Conservation (phyloP, 2,329 filamentous ascomycete species). For the Diplodia corticola region DNA sequence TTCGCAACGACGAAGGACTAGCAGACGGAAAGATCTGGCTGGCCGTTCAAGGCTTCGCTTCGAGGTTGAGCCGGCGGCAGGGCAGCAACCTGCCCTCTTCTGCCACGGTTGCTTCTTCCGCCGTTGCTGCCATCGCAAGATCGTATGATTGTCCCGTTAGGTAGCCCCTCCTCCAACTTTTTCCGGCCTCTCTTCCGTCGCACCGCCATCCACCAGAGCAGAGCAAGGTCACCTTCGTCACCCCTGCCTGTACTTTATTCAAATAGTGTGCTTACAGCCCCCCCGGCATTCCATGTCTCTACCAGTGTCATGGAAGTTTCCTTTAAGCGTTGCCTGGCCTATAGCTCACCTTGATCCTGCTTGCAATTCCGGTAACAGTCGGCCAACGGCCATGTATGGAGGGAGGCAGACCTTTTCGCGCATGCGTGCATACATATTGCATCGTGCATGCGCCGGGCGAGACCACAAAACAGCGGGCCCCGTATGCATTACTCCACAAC, state of each 20-base stretch:
- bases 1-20: background rate
- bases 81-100: background rate
- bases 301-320: background rate
- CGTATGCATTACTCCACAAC: background rate
- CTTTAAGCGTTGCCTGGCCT: background rate
- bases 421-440: background rate
- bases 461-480: background rate
- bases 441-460: background rate
- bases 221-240: background rate
- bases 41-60: background rate
- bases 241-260: background rate
- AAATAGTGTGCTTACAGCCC: background rate
- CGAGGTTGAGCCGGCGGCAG: conserved; percentile 2
- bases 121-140: background rate
- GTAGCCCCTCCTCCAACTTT: background rate
- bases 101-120: background rate
- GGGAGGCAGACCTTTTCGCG: background rate
- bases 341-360: background rate
- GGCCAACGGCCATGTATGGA: background rate
- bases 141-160: conserved; percentile 10
- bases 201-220: background rate
- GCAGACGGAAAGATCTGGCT: background rate
- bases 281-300: background rate
- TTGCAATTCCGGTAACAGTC: background rate
- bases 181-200: background rate